phyloP scores from a whole-genome alignment of 805 yeast genomes.

The Nakazawaea peltata region DNA sequence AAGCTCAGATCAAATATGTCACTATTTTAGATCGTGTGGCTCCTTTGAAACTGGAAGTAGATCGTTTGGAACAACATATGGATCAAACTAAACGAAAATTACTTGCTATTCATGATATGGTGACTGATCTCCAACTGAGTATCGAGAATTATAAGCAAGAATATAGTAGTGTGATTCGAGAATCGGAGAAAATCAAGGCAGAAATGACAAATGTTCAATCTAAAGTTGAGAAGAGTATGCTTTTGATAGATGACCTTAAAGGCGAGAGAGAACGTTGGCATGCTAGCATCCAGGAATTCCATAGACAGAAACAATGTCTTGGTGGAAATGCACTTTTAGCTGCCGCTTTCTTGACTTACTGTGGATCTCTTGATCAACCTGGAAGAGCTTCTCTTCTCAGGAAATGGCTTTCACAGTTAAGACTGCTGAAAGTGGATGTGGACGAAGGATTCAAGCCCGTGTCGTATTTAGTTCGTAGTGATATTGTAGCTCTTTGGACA shows the following conservation, averaged over 20 bases:
- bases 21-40: conserved; percentile 60
- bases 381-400: conserved; percentile 28
- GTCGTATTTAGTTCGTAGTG: conserved; percentile 30
- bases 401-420: conserved; percentile 29
- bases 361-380: conserved; percentile 49
- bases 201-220: conserved; percentile 58
- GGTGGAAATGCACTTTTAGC: conserved; percentile 61
- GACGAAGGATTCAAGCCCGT: conserved; percentile 27
- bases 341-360: conserved; percentile 53
- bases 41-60: conserved; percentile 67
- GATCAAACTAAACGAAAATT: conserved; percentile 58
- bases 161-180: conserved; percentile 72
- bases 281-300: conserved; percentile 44
- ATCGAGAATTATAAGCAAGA: conserved; percentile 60
- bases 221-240: conserved; percentile 55
- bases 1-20: conserved; percentile 79
- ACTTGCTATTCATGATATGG: conserved; percentile 75
- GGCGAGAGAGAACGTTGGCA: conserved; percentile 73
- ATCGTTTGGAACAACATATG: conserved; percentile 49
- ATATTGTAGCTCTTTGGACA: conserved; percentile 43
- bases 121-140: conserved; percentile 58
- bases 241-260: conserved; percentile 54
- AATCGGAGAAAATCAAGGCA: conserved; percentile 63
- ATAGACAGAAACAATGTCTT: conserved; percentile 32
- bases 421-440: conserved; percentile 26